Evolutionary conservation across 192 early-diverging fungal species (phyloP).

Genomic region (Rhizophagus sp.): DNA sequence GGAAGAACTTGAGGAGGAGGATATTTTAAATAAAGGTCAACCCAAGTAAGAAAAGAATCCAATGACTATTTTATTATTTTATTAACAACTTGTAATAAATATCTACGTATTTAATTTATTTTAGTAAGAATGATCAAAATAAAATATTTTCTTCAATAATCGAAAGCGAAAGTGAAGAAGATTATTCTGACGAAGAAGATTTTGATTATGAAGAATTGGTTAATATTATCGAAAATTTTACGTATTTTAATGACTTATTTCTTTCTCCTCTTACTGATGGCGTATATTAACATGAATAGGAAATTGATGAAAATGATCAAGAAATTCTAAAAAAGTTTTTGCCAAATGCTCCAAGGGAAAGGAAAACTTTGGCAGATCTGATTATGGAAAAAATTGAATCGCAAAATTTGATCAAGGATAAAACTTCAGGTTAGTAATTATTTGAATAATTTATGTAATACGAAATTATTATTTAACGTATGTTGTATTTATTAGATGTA

Average conservation of each 20-base stretch:
- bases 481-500: slow-evolving; percentile 27
- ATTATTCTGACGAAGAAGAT: slow-evolving; percentile 63
- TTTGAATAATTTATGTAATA: neutral
- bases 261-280: neutral
- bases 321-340: slow-evolving; percentile 91
- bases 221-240: slow-evolving; percentile 29
- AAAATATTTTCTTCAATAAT: slow-evolving; percentile 44
- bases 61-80: neutral
- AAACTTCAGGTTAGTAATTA: slow-evolving; percentile 23
- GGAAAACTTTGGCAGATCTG: slow-evolving; percentile 90
- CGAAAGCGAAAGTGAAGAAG: slow-evolving; percentile 57
- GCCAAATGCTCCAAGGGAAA: slow-evolving; percentile 77
- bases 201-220: slow-evolving; percentile 68
- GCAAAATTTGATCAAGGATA: slow-evolving; percentile 55
- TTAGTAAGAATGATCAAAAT: slow-evolving; percentile 23
- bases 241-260: slow-evolving; percentile 1
- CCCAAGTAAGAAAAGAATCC: neutral
- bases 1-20: slow-evolving; percentile 73
- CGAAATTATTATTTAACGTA: slow-evolving; percentile 11
- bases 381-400: slow-evolving; percentile 96
- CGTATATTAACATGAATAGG: slow-evolving; percentile 40
- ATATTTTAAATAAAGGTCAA: neutral
- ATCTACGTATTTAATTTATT: neutral
- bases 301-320: slow-evolving; percentile 80
- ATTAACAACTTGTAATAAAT: slow-evolving; percentile 31